Evolutionary conservation across 495 filamentous ascomycete species (phyloP), one percentile per base, ranked within the genome.

Genomic region (Cenococcum geophilum): DNA sequence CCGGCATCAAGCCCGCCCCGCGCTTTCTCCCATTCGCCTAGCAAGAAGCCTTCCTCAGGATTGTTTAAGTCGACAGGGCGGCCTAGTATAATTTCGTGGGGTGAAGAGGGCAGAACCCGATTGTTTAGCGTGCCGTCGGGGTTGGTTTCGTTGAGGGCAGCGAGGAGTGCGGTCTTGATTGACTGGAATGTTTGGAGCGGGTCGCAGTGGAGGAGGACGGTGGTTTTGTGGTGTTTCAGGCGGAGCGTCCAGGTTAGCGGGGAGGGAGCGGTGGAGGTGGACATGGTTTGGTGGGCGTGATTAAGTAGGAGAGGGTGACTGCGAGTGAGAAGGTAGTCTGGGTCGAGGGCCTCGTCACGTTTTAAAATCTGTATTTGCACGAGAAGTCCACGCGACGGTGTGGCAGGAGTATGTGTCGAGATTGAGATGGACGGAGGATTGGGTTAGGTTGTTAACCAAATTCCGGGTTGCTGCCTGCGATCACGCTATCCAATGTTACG

Each of bases 201-300:
- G 40, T 82, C 79, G 32, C 85, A 78, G 64, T 89, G 83, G 32
- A 96, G 77, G 67, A 92, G 79, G 66, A 95, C 77, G 25, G 89
- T 95, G 58, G 83, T 85, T 59, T 83, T 87, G 73, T 87, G 83
- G 73, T 87, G 78, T 67, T 95, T 96, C 72, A 95, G 83, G 25
- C 86, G 82, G 40, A 96, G 72, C 11, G 88, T 90, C 74, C 82
- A 77, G 32, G 82, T 77, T 18, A 43, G 23, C 8, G 73, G 71
- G 63, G 55, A 75, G 70, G 61, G 76, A 65, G 60, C 62, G 45
- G 63, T 56, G 23, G 14, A 42, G 25, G 23, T 60, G 14, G 25
- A 16, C 21, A 23, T 45, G 40, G 11, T 16, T 14, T 45, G 40
- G 40, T n/a, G n/a, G 4, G 40, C 57, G 14, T 21, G 11, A 68